Evolutionary conservation across 2,329 filamentous ascomycete genomes (phyloP).

Genomic region (Lecanosticta acicola): DNA sequence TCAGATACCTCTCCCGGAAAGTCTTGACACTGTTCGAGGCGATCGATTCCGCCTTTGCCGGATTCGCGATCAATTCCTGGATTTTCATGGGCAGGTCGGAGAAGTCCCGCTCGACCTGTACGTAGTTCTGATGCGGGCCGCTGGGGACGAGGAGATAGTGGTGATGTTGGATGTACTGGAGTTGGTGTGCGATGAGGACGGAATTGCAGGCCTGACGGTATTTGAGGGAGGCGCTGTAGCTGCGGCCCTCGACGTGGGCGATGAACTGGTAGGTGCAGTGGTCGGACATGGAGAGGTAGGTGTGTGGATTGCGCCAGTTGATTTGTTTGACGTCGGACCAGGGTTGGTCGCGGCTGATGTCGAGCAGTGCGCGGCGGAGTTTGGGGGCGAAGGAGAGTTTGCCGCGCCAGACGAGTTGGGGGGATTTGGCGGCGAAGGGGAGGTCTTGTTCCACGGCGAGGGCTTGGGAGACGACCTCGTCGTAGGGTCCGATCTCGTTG

Average conservation of each 20-base stretch:
- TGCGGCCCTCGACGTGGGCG: constrained; percentile 28
- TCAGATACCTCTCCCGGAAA: constrained; percentile 29
- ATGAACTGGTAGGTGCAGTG: constrained; percentile 28
- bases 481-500: constrained; percentile 23
- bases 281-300: constrained; percentile 23
- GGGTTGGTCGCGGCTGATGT: constrained; percentile 25
- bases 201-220: constrained; percentile 26
- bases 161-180: constrained; percentile 23
- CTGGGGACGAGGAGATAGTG: constrained; percentile 21
- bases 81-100: constrained; percentile 21
- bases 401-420: constrained; percentile 29
- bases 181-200: constrained; percentile 22
- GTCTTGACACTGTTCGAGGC: constrained; percentile 24
- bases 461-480: constrained; percentile 35
- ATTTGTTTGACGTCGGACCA: constrained; percentile 36
- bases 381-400: constrained; percentile 24
- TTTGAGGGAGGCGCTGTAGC: constrained; percentile 27
- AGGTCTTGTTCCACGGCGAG: constrained; percentile 14
- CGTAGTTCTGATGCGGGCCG: constrained; percentile 24
- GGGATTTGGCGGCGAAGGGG: constrained; percentile 20
- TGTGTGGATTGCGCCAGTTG: constrained; percentile 20
- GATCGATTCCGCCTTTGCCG: constrained; percentile 20
- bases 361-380: constrained; percentile 30
- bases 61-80: constrained; percentile 15
- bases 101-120: constrained; percentile 23